phyloP scores from a whole-genome alignment of 768 basidiomycete species.

The Leccinum imitatum region DNA sequence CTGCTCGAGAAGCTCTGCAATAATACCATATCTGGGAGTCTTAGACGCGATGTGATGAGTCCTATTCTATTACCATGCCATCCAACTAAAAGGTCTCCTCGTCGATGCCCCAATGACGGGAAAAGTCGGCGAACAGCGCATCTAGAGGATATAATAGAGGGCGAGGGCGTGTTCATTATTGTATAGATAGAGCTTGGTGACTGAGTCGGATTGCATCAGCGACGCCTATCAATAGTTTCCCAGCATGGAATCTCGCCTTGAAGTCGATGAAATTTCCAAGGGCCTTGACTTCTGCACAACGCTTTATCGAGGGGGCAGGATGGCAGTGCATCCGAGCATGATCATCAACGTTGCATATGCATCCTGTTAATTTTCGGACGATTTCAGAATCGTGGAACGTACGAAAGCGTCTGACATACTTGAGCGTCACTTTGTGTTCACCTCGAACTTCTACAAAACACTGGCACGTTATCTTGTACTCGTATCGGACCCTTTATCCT shows the following conservation, averaged over 20 bases:
- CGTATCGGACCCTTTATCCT: conserved; percentile 95
- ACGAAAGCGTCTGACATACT: conserved; percentile 49
- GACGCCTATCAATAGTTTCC: neutral
- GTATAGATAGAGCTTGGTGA: conserved; percentile 89
- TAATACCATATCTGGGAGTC: conserved; percentile 65
- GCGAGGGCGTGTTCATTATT: conserved; percentile 83
- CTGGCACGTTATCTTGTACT: conserved; percentile 88
- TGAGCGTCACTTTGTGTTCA: conserved; percentile 89
- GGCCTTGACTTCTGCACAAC: conserved; percentile 98
- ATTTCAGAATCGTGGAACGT: conserved; percentile 6
- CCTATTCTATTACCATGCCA: conserved; percentile 88
- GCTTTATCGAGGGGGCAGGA: conserved; percentile 91
- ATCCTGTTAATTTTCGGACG: conserved; percentile 84
- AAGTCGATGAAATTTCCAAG: conserved; percentile 90
- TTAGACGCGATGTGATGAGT: conserved; percentile 7
- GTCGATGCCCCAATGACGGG: conserved; percentile 88
- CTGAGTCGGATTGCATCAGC: conserved; percentile 38
- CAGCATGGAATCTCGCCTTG: conserved; percentile 52
- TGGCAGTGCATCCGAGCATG: conserved; percentile 87
- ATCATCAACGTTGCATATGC: conserved; percentile 79
- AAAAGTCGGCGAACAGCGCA: conserved; percentile 81
- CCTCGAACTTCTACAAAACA: conserved; percentile 88
- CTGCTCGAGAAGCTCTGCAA: conserved; percentile 42
- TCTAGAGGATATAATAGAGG: conserved; percentile 78
- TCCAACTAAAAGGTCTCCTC: conserved; percentile 98